Evolutionary conservation across 2,329 filamentous ascomycete species (phyloP), one percentile per base, ranked within the genome.

Genomic region (Aspergillus sp.): DNA sequence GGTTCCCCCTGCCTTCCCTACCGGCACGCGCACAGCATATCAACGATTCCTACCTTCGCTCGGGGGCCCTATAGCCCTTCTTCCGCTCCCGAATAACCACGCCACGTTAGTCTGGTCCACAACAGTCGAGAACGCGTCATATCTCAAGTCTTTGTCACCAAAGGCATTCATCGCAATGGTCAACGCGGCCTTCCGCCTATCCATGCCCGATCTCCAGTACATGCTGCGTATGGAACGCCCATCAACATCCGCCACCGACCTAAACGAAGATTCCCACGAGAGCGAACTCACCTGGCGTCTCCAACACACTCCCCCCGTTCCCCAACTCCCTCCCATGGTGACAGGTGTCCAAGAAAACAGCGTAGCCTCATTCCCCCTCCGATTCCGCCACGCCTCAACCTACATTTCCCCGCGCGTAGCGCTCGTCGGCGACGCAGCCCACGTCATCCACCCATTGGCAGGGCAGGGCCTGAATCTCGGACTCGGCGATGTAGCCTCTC

Each of bases 51-150:
- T 99, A 15, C 95, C 95, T 4, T 92, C 91, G 5, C 71, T 82
- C 5, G 80, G 80, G 0, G 95, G 95, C 0, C 95, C 95, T 0
- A 87, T 98, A 55, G 95, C 95, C 19, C 88, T 98, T 80, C 86
- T 99, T 1, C 95, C 95, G 1, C 82, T 99, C 8, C 95, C 95
- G 0, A 91, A 91, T 22, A 90, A 91, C 66, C 85, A 87, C 74
- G 89, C 93, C 4, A 93, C 92, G 0, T 83, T 99, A 4, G 95
- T 99, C 19, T 99, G 95, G 95, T 96, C 93, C 6, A 98, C 93
- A 1, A 95, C 91, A 0, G 90, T 93, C 0, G 83, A 87, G 58
- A 88, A 92, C 63, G 95, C 94, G 0, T 84, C 90, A 0, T 83
- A 89, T 58, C 83, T 99, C 46, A 97, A 96, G 81, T 85, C 85